Evolutionary conservation across 257 asterid genomes (phyloP).

Genomic region (Sherardia arvensis): DNA sequence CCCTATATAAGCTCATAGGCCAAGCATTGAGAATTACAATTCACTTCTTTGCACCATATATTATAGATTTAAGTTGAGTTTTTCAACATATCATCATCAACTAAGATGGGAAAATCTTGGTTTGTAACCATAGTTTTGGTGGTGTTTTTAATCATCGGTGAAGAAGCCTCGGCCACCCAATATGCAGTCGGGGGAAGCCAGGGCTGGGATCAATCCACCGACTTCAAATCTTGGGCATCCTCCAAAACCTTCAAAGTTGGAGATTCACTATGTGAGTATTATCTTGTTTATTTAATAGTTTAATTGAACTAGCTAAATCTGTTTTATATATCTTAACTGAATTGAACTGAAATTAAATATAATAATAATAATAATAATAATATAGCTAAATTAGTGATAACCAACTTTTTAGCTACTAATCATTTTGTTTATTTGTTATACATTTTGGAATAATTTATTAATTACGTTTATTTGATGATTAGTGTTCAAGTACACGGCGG

Average conservation of each 20-base stretch:
- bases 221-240: constrained; percentile 66
- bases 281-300: not conserved
- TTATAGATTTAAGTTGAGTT: not conserved
- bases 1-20: not conserved
- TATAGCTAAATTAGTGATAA: too few relatives aligned
- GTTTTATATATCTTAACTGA: too few relatives aligned
- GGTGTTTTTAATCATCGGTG: not conserved
- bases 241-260: constrained; percentile 67
- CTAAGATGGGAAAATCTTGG: constrained; percentile 8
- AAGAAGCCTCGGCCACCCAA: constrained; percentile 37
- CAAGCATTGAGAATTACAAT: not conserved
- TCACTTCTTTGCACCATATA: not conserved
- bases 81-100: not conserved
- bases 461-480: not conserved
- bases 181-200: constrained; percentile 69
- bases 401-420: too few relatives aligned
- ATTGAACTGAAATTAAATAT: too few relatives aligned
- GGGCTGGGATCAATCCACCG: constrained; percentile 82
- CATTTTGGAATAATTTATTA: too few relatives aligned
- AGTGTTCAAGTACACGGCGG: constrained; percentile 68
- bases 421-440: too few relatives aligned
- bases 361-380: too few relatives aligned
- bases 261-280: constrained; percentile 51
- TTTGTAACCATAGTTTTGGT: not conserved
- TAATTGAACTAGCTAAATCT: too few relatives aligned